Conservation (phyloP, 2,329 filamentous ascomycete genomes). For the Ascochyta fabae region DNA sequence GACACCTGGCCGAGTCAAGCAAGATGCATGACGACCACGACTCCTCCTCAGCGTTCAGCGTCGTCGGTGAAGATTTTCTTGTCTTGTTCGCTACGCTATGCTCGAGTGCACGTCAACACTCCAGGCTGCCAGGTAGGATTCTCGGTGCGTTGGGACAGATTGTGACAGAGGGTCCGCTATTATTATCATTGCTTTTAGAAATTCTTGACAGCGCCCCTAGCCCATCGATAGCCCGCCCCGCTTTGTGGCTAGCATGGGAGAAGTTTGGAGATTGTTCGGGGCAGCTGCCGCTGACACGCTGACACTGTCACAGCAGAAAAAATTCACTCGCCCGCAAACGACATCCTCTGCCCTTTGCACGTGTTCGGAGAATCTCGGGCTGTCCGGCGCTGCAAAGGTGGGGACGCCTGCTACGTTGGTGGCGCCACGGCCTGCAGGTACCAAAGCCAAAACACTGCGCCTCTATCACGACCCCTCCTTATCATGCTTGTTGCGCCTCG, state of each 20-base stretch:
- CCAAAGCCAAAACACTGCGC: conserved; percentile 14
- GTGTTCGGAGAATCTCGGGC: conserved; percentile 19
- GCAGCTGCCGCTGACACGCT: conserved; percentile 31
- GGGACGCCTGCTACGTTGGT: conserved; percentile 25
- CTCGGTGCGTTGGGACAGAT: conserved; percentile 11
- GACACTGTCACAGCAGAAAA: conserved; percentile 19
- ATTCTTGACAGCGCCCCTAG: conserved; percentile 29
- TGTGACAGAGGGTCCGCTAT: conserved; percentile 30
- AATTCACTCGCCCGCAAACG: conserved; percentile 31
- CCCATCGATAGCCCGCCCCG: conserved; percentile 36
- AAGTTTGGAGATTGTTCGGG: conserved; percentile 33
- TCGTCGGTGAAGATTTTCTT: not conserved
- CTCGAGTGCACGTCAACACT: conserved; percentile 10
- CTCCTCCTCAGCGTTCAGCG: not conserved
- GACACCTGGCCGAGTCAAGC: conserved; percentile 23
- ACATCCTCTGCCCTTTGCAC: conserved; percentile 18
- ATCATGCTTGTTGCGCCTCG: conserved; percentile 5
- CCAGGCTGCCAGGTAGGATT: conserved; percentile 14
- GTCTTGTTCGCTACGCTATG: not conserved
- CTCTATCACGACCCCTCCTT: conserved; percentile 16
- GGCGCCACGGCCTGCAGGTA: conserved; percentile 21
- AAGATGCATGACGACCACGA: conserved; percentile 26
- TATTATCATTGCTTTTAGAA: conserved; percentile 36
- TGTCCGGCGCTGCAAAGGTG: conserved; percentile 13
- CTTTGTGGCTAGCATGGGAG: conserved; percentile 21